Evolutionary conservation across 345 rosid species (phyloP).

Genomic region (Anacardium occidentale): DNA sequence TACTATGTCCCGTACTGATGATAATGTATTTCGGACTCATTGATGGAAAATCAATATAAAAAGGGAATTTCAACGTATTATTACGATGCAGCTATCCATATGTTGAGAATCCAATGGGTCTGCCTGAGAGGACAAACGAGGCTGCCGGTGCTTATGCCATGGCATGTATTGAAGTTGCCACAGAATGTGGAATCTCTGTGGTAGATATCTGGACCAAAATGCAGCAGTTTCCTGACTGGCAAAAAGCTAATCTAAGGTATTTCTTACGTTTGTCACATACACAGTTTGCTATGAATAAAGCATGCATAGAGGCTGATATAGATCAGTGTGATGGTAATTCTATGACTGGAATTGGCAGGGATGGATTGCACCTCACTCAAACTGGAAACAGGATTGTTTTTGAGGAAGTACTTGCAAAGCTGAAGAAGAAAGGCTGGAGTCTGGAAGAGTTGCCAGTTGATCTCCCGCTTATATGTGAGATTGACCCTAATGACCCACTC

Average conservation of each 20-base stretch:
- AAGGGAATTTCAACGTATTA: background rate
- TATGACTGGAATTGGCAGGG: slow-evolving; percentile 41
- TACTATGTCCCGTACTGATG: too few species aligned
- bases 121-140: slow-evolving; percentile 88
- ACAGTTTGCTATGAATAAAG: background rate
- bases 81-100: slow-evolving; percentile 59
- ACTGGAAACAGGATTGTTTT: slow-evolving; percentile 66
- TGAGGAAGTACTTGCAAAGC: slow-evolving; percentile 61
- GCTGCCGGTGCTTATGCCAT: slow-evolving; percentile 69
- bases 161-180: slow-evolving; percentile 57
- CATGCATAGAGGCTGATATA: background rate
- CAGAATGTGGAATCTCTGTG: slow-evolving; percentile 49
- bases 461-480: slow-evolving; percentile 55
- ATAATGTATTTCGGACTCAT: background rate
- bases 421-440: slow-evolving; percentile 51
- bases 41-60: background rate
- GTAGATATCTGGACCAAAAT: slow-evolving; percentile 80
- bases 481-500: slow-evolving; percentile 63
- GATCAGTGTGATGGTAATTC: background rate
- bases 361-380: slow-evolving; percentile 69
- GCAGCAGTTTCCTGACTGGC: slow-evolving; percentile 69
- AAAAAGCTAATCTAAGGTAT: slow-evolving; percentile 57
- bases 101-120: slow-evolving; percentile 52
- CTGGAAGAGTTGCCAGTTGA: slow-evolving; percentile 53
- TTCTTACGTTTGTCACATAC: background rate